A percentile compares a stretch with the other conserved stretches of the same genome.
These are phyloP conservation scores for Isoetes taiwanensis DNA, from an alignment of 75 land plant genomes.

Conservation along the genomic window DNA sequence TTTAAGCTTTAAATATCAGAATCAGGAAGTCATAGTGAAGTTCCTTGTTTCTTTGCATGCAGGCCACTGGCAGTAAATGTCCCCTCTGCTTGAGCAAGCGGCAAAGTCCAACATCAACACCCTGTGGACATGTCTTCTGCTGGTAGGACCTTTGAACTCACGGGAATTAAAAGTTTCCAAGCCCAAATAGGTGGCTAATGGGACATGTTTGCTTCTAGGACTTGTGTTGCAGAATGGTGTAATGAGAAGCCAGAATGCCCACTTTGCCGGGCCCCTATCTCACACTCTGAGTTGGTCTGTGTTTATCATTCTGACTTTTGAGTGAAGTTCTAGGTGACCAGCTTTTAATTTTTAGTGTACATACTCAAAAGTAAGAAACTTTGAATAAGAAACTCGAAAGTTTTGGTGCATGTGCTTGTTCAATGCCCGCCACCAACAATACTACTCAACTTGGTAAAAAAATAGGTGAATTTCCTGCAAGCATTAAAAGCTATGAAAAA, in stretches of 20 bases:
- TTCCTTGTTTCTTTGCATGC: constrained; percentile 17
- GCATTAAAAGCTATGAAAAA: too few species aligned
- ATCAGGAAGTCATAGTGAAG: too few species aligned
- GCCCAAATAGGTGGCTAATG: not conserved
- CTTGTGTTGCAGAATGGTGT: constrained; percentile 96
- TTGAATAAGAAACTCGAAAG: too few species aligned
- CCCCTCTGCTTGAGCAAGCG: constrained; percentile 87
- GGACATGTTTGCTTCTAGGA: constrained; percentile 32
- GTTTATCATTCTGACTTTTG: constrained; percentile 87
- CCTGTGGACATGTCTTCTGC: constrained; percentile 98
- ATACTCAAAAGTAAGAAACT: too few species aligned
- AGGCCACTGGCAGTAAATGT: constrained; percentile 63
- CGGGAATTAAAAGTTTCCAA: not conserved
- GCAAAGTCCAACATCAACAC: constrained; percentile 87
- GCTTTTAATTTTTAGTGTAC: too few species aligned
- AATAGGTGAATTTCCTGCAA: too few species aligned
- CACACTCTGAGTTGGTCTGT: constrained; percentile 78
- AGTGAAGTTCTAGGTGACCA: too few species aligned
- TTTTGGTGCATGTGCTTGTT: too few species aligned
- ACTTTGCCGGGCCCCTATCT: constrained; percentile 77
- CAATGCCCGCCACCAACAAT: too few species aligned
- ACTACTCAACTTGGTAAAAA: too few species aligned
- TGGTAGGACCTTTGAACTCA: constrained; percentile 42
- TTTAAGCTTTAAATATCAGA: too few species aligned
- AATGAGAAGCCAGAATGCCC: constrained; percentile 98